These are phyloP conservation scores for Moricandia arvensis DNA, from an alignment of 345 rosid genomes.

Conservation along the genomic window DNA sequence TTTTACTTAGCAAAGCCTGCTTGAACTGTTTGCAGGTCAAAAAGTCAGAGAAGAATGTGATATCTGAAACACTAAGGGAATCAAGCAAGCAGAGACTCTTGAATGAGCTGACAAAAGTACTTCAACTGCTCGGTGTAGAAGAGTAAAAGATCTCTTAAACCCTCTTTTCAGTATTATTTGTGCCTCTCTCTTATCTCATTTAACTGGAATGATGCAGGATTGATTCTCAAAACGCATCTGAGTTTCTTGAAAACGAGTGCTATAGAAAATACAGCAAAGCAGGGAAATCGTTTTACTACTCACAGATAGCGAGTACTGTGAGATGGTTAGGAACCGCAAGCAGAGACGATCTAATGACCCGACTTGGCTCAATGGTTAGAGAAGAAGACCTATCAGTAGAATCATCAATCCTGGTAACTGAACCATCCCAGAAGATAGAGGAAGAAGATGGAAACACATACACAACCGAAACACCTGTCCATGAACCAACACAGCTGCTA, in stretches of 20 bases:
- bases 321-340: constrained; percentile 72
- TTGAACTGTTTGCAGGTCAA: constrained; percentile 44
- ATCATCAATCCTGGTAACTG: constrained; percentile 1
- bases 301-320: constrained; percentile 75
- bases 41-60: constrained; percentile 59
- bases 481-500: constrained; percentile 1
- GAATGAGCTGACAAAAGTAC: constrained; percentile 55
- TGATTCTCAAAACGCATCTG: constrained; percentile 49
- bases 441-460: constrained; percentile 4
- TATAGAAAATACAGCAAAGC: constrained; percentile 76
- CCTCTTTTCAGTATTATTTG: not conserved
- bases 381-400: constrained; percentile 24
- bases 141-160: constrained; percentile 23
- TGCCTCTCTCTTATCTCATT: not conserved
- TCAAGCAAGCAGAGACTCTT: constrained; percentile 69
- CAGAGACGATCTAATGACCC: constrained; percentile 41
- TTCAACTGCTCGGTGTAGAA: constrained; percentile 50
- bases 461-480: constrained; percentile 20
- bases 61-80: constrained; percentile 64
- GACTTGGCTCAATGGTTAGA: constrained; percentile 35
- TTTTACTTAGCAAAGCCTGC: constrained; percentile 6
- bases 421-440: constrained; percentile 11
- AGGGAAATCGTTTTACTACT: constrained; percentile 79
- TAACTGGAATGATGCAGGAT: constrained; percentile 48
- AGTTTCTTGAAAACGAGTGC: constrained; percentile 74